Evolutionary conservation across 306 rosid genomes (phyloP), one percentile per base, ranked within the genome.

Genomic region (Geum urbanum): DNA sequence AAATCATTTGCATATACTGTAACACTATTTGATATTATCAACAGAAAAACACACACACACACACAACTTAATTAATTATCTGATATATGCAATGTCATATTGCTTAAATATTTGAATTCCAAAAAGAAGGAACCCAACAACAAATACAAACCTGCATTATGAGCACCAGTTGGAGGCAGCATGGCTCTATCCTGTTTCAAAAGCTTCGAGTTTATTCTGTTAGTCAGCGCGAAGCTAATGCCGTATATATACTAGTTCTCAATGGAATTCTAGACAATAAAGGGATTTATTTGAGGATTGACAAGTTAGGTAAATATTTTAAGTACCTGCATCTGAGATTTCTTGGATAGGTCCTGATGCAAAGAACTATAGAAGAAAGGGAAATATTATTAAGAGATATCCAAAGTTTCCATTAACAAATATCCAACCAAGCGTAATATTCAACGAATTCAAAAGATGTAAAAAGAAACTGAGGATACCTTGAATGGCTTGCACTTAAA

Each of bases 101-200:
- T 35, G 50, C 50, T 39, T 16, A 24, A 32, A 39, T 0, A 47
- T 44, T 48, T 14, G 8, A 14, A 16, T 32, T 45, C 56, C 18
- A n/a, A 66, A 66, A 46, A 27, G 32, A 27, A 47, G 1, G 44
- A 51, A 37, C 59, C 48, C 2, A 51, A 67, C 32, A 74, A 71
- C 69, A 67, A 59, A 74, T 75, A 72, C 63, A 69, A 71, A 86
- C 89, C 81, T 78, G 75, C 73, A 76, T 67, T 73, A 41, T 12
- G 76, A 60, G 66, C 62, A 55, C 64, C 70, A 39, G 69, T 54
- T 45, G 22, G 70, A 39, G 72, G 75, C 50, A 50, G 56, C 60
- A 49, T 11, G 57, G 39, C 47, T 10, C 50, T 76, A 24, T 27
- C 75, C 18, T 51, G 11, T 79, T 73, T 50, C 66, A 47, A 78